A percentile compares a stretch with the other conserved stretches of the same genome.
Conservation (phyloP, 2,329 filamentous ascomycete genomes). For the Verruconis gallopava region DNA sequence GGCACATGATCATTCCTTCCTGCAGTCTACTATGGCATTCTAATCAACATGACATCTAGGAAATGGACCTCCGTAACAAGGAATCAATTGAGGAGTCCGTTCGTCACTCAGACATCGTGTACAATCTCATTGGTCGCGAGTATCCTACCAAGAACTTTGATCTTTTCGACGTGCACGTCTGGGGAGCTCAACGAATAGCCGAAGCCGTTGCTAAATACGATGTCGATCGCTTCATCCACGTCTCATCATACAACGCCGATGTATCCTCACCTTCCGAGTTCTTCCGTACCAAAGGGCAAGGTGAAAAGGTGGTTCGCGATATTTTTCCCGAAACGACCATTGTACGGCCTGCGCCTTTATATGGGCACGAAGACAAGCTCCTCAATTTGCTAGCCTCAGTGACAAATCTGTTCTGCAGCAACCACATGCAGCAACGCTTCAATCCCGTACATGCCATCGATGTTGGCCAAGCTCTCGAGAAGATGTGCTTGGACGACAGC, state of each 20-base stretch:
- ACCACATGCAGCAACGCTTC: slow-evolving; percentile 85
- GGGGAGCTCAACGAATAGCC: slow-evolving; percentile 81
- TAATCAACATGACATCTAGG: slow-evolving; percentile 36
- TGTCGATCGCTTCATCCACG: slow-evolving; percentile 88
- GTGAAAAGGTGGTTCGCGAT: slow-evolving; percentile 69
- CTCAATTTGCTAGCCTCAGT: slow-evolving; percentile 72
- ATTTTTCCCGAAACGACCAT: slow-evolving; percentile 97
- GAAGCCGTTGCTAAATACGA: slow-evolving; percentile 97
- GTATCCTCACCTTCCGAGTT: slow-evolving; percentile 73
- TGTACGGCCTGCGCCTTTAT: slow-evolving; percentile 84
- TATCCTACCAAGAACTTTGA: slow-evolving; percentile 99
- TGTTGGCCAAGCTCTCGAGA: slow-evolving; percentile 76
- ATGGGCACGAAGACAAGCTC: slow-evolving; percentile 88
- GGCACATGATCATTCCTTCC: slow-evolving; percentile 13
- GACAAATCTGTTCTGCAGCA: slow-evolving; percentile 75
- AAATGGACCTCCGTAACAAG: slow-evolving; percentile 91
- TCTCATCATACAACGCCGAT: slow-evolving; percentile 87
- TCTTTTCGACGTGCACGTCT: slow-evolving; percentile 82
- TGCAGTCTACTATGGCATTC: not conserved
- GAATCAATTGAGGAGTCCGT: slow-evolving; percentile 93
- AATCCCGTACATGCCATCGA: slow-evolving; percentile 89
- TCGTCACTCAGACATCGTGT: slow-evolving; percentile 91
- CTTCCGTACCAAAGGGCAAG: slow-evolving; percentile 78
- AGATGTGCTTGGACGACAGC: slow-evolving; percentile 80
- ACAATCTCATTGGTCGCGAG: slow-evolving; percentile 87